Conservation (phyloP, 768 basidiomycete genomes). For the Panaeolus cyanescens region DNA sequence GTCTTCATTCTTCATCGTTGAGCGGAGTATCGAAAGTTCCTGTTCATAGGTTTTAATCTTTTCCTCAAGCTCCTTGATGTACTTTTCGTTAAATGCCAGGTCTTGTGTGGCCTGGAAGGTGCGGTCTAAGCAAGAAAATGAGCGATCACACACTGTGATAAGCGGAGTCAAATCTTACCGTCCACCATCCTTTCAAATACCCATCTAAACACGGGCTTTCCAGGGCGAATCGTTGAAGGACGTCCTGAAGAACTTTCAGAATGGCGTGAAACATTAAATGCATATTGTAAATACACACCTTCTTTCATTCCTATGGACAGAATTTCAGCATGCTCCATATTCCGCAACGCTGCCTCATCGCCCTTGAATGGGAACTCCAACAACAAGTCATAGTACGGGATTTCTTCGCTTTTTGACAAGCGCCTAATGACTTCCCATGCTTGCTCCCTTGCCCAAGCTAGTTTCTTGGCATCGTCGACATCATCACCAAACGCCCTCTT, state of each 20-base stretch:
- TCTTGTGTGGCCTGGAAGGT: slow-evolving; percentile 83
- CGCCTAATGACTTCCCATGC: slow-evolving; percentile 82
- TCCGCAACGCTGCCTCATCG: slow-evolving; percentile 78
- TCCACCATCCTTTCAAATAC: slow-evolving; percentile 83
- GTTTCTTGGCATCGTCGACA: slow-evolving; percentile 77
- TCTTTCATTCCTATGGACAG: slow-evolving; percentile 79
- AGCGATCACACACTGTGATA: background rate
- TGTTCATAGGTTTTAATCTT: slow-evolving; percentile 73
- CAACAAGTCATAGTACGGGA: slow-evolving; percentile 81
- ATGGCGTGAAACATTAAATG: background rate
- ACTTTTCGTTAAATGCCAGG: slow-evolving; percentile 74
- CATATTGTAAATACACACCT: slow-evolving; percentile 39
- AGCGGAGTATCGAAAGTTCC: slow-evolving; percentile 70
- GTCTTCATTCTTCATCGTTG: slow-evolving; percentile 53
- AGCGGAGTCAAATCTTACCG: slow-evolving; percentile 44
- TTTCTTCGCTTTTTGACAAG: slow-evolving; percentile 69
- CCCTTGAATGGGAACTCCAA: slow-evolving; percentile 89
- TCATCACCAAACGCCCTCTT: slow-evolving; percentile 96
- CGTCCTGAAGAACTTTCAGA: slow-evolving; percentile 51
- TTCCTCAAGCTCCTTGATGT: slow-evolving; percentile 57
- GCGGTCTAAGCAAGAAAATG: slow-evolving; percentile 46
- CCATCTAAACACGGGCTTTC: slow-evolving; percentile 86
- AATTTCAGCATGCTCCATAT: slow-evolving; percentile 88
- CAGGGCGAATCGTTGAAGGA: slow-evolving; percentile 82
- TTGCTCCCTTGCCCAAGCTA: slow-evolving; percentile 87